Conservation (phyloP, 2,329 filamentous ascomycete species). For the Aspergillus fijiensis region DNA sequence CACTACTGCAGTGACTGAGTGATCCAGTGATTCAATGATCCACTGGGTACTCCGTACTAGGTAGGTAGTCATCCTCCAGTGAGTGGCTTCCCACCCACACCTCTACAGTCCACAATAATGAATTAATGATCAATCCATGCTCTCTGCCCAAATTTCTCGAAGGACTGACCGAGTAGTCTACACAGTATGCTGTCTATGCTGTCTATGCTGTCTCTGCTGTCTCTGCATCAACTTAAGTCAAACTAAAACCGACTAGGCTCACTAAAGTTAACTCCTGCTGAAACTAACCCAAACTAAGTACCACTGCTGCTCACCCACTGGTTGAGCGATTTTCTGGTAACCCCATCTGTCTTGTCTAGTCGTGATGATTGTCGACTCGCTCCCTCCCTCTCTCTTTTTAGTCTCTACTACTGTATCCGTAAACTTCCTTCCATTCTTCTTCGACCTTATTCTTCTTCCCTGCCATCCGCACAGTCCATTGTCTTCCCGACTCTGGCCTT, state of each 20-base stretch:
- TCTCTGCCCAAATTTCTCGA: conserved; percentile 7
- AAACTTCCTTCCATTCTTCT: not conserved
- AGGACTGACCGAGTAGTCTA: too few relatives aligned
- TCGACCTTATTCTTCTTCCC: conserved; percentile 4
- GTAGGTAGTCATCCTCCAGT: too few relatives aligned
- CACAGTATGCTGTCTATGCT: too few relatives aligned
- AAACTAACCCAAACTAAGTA: conserved; percentile 1
- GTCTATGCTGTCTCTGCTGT: too few relatives aligned
- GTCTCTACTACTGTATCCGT: not conserved
- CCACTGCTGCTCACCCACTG: not conserved
- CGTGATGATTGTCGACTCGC: not conserved
- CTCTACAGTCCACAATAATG: too few relatives aligned
- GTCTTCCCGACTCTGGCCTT: conserved; percentile 1
- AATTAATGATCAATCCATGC: not conserved
- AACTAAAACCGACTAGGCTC: not conserved
- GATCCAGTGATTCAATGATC: not conserved
- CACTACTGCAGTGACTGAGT: too few relatives aligned
- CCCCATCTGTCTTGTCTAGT: not conserved
- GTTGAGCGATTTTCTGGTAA: not conserved
- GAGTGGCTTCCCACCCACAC: too few relatives aligned
- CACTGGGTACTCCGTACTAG: not conserved
- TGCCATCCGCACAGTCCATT: conserved; percentile 2
- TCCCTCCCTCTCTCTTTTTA: not conserved
- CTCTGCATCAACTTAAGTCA: too few relatives aligned
- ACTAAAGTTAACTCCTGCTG: not conserved